Conservation (phyloP, 2,329 filamentous ascomycete species). For the Penicillium verrucosum region DNA sequence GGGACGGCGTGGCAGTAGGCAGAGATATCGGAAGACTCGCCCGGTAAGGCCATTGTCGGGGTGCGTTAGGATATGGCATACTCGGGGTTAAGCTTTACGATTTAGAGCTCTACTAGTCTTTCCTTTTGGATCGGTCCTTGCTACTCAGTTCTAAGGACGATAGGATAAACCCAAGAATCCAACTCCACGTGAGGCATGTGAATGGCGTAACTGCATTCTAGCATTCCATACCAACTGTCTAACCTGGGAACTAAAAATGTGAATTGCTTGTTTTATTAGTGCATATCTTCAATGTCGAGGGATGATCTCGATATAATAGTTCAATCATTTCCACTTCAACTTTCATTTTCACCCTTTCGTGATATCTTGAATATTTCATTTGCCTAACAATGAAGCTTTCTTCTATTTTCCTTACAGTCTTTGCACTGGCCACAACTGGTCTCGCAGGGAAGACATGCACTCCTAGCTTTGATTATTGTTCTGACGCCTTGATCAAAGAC, state of each 20-base stretch:
- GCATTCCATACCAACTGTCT: slow-evolving; percentile 3
- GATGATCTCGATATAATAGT: background rate
- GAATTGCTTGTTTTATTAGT: background rate
- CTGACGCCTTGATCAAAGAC: slow-evolving; percentile 25
- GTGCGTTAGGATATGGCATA: too few relatives aligned
- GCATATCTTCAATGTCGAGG: background rate
- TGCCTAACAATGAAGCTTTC: slow-evolving; percentile 25
- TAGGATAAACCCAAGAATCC: background rate
- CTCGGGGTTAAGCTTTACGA: background rate
- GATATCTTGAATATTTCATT: background rate
- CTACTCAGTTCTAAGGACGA: background rate
- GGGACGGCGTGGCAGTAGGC: background rate
- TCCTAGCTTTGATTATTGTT: slow-evolving; percentile 38
- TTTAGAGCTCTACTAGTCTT: background rate
- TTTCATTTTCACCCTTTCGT: background rate
- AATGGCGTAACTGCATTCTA: slow-evolving; percentile 15
- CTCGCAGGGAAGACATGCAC: slow-evolving; percentile 32
- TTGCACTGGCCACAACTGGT: slow-evolving; percentile 17
- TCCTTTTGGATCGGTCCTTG: background rate
- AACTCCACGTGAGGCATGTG: slow-evolving; percentile 1
- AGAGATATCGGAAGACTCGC: background rate
- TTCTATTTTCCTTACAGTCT: slow-evolving; percentile 19
- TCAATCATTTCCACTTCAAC: background rate
- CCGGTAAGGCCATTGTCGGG: background rate
- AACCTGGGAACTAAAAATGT: slow-evolving; percentile 2